These are phyloP conservation scores for Torrubiellomyces zombiae DNA, from an alignment of 2,329 filamentous ascomycete species.

Conservation along the genomic window DNA sequence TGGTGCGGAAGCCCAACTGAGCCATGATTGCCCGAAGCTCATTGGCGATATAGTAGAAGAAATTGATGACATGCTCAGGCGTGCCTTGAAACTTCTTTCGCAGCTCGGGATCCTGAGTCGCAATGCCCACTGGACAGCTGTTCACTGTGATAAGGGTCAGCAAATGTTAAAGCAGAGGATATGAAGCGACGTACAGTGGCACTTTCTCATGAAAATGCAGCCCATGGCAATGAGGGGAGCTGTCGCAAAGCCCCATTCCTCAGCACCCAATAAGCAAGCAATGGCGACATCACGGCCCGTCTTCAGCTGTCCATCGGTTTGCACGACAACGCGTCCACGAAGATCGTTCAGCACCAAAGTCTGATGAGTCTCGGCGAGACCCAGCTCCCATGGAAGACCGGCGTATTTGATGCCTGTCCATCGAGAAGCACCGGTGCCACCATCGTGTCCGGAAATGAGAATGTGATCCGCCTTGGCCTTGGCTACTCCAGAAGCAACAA, in stretches of 20 bases:
- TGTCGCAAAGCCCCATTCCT: conserved; percentile 95
- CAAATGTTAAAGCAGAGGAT: background rate
- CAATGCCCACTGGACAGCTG: conserved; percentile 82
- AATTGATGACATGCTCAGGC: conserved; percentile 95
- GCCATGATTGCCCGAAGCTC: conserved; percentile 96
- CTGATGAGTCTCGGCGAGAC: conserved; percentile 93
- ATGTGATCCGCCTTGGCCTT: conserved; percentile 97
- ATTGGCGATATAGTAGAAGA: conserved; percentile 96
- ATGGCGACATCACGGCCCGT: conserved; percentile 90
- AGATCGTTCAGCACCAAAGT: conserved; percentile 91
- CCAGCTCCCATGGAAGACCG: conserved; percentile 89
- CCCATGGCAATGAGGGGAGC: conserved; percentile 93
- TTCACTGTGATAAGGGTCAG: conserved; percentile 26
- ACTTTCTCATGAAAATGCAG: conserved; percentile 87
- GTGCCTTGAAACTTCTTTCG: conserved; percentile 87
- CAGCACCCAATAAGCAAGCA: conserved; percentile 87
- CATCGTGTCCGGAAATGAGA: conserved; percentile 89
- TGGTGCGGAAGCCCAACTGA: conserved; percentile 79
- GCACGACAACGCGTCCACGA: conserved; percentile 84
- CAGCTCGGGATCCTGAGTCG: conserved; percentile 86
- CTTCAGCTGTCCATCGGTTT: conserved; percentile 87
- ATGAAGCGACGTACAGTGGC: conserved; percentile 20
- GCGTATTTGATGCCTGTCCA: conserved; percentile 99
- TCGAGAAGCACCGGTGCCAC: conserved; percentile 87
- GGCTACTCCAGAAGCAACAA: conserved; percentile 90